Evolutionary conservation across 2,329 filamentous ascomycete species (phyloP).

Genomic region (Sordariomycetes sp.): DNA sequence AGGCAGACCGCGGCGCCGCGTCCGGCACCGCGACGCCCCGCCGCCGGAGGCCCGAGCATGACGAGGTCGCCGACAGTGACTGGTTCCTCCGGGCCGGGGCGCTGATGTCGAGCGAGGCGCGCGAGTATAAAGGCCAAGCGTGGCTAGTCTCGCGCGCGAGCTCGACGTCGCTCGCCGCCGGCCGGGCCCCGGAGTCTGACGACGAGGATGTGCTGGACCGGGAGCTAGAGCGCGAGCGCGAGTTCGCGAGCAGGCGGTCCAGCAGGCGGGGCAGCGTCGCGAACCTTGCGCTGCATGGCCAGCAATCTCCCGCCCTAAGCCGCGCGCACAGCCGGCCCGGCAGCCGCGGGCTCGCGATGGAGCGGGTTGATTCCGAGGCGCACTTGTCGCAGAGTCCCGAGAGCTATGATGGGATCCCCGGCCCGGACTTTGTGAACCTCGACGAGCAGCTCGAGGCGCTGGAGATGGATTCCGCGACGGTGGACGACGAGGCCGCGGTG

Average conservation of each 20-base stretch:
- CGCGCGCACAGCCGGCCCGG: conserved; percentile 31
- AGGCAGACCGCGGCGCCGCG: conserved; percentile 7
- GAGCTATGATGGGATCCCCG: conserved; percentile 16
- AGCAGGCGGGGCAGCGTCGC: conserved; percentile 33
- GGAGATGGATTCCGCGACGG: conserved; percentile 29
- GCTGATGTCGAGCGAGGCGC: conserved; percentile 44
- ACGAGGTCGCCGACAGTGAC: conserved; percentile 35
- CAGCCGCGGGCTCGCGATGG: conserved; percentile 14
- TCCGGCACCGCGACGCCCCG: conserved; percentile 18
- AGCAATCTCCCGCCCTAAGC: conserved; percentile 21
- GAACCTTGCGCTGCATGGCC: conserved; percentile 23
- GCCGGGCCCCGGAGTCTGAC: conserved; percentile 30
- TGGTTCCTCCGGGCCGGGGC: conserved; percentile 54
- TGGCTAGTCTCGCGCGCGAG: conserved; percentile 55
- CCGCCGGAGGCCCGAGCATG: conserved; percentile 8
- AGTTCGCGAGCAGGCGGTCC: conserved; percentile 30
- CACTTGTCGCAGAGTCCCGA: conserved; percentile 1
- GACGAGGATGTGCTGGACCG: conserved; percentile 35
- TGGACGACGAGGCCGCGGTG: conserved; percentile 46
- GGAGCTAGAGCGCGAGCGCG: conserved; percentile 35
- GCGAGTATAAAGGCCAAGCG: conserved; percentile 55
- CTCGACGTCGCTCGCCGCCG: conserved; percentile 45
- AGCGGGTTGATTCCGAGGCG: neutral
- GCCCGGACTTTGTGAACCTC: conserved; percentile 50
- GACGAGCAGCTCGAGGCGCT: conserved; percentile 44